phyloP scores from a whole-genome alignment of 148 eudicot species.

The Vaccinium macrocarpon region DNA sequence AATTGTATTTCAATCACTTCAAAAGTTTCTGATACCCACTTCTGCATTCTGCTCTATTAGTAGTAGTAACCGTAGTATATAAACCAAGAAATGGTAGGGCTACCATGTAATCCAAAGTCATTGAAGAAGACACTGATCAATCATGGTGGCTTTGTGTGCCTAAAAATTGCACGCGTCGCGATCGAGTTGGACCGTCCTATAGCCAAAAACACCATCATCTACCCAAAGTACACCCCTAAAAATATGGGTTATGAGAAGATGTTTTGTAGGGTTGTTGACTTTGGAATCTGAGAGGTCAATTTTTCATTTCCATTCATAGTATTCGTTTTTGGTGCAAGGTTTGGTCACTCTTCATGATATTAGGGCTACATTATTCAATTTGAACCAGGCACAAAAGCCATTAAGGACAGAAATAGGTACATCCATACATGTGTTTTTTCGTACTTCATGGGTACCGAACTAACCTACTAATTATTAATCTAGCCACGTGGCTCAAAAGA shows the following conservation, averaged over 20 bases:
- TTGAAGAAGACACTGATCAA: constrained; percentile 4
- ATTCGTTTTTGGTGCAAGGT: neutral
- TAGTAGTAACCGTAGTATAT: neutral
- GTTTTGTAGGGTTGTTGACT: neutral
- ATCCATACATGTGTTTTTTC: neutral
- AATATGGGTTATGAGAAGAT: neutral
- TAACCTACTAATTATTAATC: too few relatives aligned
- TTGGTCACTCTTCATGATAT: neutral
- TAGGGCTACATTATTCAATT: neutral
- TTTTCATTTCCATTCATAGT: neutral
- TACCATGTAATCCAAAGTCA: constrained; percentile 6
- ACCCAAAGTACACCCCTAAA: neutral
- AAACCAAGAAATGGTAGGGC: constrained; percentile 3
- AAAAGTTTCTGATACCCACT: neutral
- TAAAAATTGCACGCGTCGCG: neutral
- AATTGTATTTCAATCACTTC: neutral
- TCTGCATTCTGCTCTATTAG: neutral
- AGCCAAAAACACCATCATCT: neutral
- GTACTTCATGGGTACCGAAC: too few relatives aligned
- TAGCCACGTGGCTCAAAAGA: too few relatives aligned
- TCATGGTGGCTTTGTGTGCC: neutral
- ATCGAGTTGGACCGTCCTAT: neutral
- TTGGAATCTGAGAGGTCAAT: neutral
- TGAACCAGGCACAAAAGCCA: neutral
- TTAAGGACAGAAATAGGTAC: neutral